Percentiles rank a stretch among this genome's conserved stretches.
Evolutionary conservation across 2,329 filamentous ascomycete species (phyloP).

Genomic region (Dichotomopilus funicola): DNA sequence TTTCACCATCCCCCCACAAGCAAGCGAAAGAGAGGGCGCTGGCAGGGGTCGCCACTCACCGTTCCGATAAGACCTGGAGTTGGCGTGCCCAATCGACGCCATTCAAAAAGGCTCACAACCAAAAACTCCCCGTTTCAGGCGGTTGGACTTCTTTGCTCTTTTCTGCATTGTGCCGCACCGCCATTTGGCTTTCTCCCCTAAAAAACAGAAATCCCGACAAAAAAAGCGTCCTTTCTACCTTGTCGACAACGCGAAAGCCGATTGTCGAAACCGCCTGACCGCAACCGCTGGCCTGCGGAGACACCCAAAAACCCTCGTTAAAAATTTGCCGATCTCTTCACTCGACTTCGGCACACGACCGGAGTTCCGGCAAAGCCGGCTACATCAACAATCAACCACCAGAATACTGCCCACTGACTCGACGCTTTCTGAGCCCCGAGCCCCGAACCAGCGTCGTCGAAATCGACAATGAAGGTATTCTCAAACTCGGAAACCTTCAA

Average conservation of each 20-base stretch:
- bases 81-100: conserved; percentile 11
- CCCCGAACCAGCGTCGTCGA: too few relatives aligned
- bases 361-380: conserved; percentile 11
- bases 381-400: not conserved
- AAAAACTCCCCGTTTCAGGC: not conserved
- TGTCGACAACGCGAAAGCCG: conserved; percentile 20
- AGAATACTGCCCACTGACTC: not conserved
- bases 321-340: conserved; percentile 4
- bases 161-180: conserved; percentile 14
- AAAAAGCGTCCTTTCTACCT: not conserved
- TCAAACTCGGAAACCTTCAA: conserved; percentile 83
- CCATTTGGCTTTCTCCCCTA: not conserved
- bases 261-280: conserved; percentile 14
- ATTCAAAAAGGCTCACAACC: conserved; percentile 16
- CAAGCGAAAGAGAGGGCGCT: not conserved
- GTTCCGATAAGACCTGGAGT: conserved; percentile 19
- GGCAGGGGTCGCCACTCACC: conserved; percentile 9
- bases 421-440: not conserved
- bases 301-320: not conserved
- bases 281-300: not conserved
- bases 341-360: conserved; percentile 7
- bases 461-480: conserved; percentile 79
- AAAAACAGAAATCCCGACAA: not conserved
- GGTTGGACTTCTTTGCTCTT: conserved; percentile 3
- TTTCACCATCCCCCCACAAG: conserved; percentile 13